Conservation (phyloP, 768 basidiomycete genomes). For the Baorangia bicolor region DNA sequence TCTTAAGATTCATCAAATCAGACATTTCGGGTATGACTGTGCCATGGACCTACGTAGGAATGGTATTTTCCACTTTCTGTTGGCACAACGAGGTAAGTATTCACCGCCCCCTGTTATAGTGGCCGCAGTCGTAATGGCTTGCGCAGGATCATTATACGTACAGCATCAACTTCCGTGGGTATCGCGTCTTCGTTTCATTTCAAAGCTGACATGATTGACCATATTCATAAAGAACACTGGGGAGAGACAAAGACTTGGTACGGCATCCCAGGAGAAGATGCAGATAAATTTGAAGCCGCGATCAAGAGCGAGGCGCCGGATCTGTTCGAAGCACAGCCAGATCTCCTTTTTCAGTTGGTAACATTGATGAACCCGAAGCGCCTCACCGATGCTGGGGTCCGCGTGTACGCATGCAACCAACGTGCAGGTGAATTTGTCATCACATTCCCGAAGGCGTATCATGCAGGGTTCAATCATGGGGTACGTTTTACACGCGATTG, state of each 20-base stretch:
- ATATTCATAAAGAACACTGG: constrained; percentile 78
- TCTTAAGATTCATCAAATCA: constrained; percentile 95
- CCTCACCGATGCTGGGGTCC: constrained; percentile 83
- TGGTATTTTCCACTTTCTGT: constrained; percentile 98
- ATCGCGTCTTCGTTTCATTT: constrained; percentile 16
- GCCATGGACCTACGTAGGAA: constrained; percentile 98
- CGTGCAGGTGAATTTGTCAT: constrained; percentile 97
- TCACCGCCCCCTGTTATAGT: constrained; percentile 16
- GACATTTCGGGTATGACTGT: constrained; percentile 99
- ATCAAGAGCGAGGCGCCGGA: constrained; percentile 96
- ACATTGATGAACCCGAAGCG: constrained; percentile 96
- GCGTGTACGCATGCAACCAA: constrained; percentile 93
- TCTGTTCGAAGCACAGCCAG: constrained; percentile 95
- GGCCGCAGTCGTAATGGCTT: constrained; percentile 23
- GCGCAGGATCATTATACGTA: constrained; percentile 94
- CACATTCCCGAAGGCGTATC: constrained; percentile 97
- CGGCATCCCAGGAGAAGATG: constrained; percentile 93
- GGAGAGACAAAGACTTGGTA: constrained; percentile 99
- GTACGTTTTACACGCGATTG: constrained; percentile 50
- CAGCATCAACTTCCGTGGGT: constrained; percentile 89
- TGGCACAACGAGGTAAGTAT: constrained; percentile 93
- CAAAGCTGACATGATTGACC: constrained; percentile 27
- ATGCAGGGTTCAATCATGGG: constrained; percentile 98
- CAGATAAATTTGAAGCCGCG: constrained; percentile 94
- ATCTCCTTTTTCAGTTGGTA: constrained; percentile 94